Evolutionary conservation across 116 monocot genomes (phyloP).

Genomic region (Cymodocea nodosa): DNA sequence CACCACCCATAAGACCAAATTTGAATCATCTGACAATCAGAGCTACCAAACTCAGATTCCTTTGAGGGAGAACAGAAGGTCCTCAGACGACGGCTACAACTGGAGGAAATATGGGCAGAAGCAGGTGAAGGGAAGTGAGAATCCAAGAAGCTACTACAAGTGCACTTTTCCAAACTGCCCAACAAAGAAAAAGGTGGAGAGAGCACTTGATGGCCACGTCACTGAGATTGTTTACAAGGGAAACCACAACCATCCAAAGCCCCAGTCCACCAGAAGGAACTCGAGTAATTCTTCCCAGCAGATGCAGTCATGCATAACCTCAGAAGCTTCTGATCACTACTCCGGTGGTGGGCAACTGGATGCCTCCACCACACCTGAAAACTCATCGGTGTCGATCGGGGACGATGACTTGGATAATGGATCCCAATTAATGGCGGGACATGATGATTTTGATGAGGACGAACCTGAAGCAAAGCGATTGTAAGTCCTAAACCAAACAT

Average conservation of each 20-base stretch:
- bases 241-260: slow-evolving; percentile 76
- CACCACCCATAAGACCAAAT: background rate
- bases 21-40: slow-evolving; percentile 1
- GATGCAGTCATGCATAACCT: slow-evolving; percentile 1
- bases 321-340: slow-evolving; percentile 21
- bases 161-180: slow-evolving; percentile 69
- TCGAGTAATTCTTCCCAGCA: slow-evolving; percentile 14
- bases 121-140: slow-evolving; percentile 88
- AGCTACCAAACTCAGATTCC: slow-evolving; percentile 4
- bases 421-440: slow-evolving; percentile 17
- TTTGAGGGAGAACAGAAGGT: slow-evolving; percentile 9
- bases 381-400: slow-evolving; percentile 38
- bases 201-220: slow-evolving; percentile 49
- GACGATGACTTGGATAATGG: slow-evolving; percentile 34
- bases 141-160: slow-evolving; percentile 92
- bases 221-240: slow-evolving; percentile 95
- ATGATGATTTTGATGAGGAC: slow-evolving; percentile 27
- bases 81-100: slow-evolving; percentile 68
- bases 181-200: slow-evolving; percentile 87
- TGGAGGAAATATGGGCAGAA: slow-evolving; percentile 99
- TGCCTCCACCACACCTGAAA: slow-evolving; percentile 19
- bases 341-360: slow-evolving; percentile 5
- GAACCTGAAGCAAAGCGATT: slow-evolving; percentile 53
- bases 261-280: slow-evolving; percentile 49
- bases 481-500: slow-evolving; percentile 20